Conservation (phyloP, 2,329 filamentous ascomycete genomes). For the Trichoderma sp. region DNA sequence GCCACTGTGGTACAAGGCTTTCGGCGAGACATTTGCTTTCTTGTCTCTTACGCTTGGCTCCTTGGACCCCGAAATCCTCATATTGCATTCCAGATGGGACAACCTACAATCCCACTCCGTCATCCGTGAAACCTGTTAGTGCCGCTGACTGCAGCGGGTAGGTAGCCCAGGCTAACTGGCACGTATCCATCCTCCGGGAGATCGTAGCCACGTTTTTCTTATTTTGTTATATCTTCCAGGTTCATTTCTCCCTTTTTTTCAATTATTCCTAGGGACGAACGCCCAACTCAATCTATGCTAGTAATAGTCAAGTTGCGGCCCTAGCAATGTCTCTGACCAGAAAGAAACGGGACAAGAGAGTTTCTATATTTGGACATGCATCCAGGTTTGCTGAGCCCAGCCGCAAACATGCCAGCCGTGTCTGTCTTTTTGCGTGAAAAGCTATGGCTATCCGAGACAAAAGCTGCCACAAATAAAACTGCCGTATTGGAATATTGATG, state of each 20-base stretch:
- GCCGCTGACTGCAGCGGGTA: neutral
- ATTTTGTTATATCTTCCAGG: neutral
- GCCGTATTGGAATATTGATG: neutral
- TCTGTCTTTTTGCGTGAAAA: neutral
- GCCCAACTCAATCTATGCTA: neutral
- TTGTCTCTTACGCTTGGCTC: neutral
- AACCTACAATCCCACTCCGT: neutral
- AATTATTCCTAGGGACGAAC: neutral
- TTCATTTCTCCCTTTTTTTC: neutral
- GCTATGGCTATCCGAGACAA: neutral
- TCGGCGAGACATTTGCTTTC: conserved; percentile 7
- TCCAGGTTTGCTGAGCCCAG: neutral
- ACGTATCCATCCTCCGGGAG: neutral
- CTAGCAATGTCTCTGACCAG: neutral
- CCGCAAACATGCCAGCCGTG: neutral
- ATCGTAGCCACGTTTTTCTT: neutral
- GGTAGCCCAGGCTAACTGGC: neutral
- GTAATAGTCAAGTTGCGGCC: neutral
- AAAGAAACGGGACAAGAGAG: neutral
- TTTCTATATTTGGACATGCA: neutral
- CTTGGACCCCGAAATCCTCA: neutral
- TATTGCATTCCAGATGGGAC: neutral
- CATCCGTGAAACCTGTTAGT: neutral
- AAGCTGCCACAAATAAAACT: neutral
- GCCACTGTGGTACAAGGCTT: neutral